Evolutionary conservation across 805 yeast species (phyloP), one percentile per base, ranked within the genome.

Genomic region (Wilhelminamyces savonicus): DNA sequence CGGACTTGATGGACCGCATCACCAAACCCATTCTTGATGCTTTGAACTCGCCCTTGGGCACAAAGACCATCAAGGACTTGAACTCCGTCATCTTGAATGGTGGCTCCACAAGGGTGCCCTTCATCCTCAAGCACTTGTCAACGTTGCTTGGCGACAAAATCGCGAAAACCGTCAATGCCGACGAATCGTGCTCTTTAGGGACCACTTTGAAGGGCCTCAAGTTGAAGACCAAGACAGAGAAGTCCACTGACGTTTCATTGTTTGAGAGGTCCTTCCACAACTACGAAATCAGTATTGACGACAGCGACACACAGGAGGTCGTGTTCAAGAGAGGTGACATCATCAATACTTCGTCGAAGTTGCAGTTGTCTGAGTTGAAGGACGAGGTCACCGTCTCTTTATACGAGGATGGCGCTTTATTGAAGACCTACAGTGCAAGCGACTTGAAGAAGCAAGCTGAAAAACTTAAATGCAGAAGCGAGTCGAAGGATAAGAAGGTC

Each of bases 101-200:
- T 40, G 98, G 98, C 1, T 76, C 94, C 0, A 76, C 90, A 5
- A 76, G 98, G 52, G 83, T 86, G 18, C 98, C 98, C 11, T 70
- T 82, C 46, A 82, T 92, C 27, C 92, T 86, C 55, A 68, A 73
- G 33, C 72, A 69, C 30, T 59, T 85, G 35, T 37, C 52, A 2
- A 50, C 70, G 2, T 61, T 76, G 25, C 59, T 79, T 24, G 85
- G 81, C 1, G 79, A 74, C 3, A 60, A 50, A 37, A 65, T 88
- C 23, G 69, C 94, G 14, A 86, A 80, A 54, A 84, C 80, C 29
- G 94, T 92, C 26, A 92, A 92, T 55, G 92, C 98, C 0, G 98
- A 92, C 56, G 98, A 92, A 61, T 78, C 97, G 26, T 85, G 85
- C 30, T 95, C 85, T 10, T 68, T 84, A 44, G 98, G 98, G 28